Percentiles rank a stretch among this genome's conserved stretches.
These are phyloP conservation scores for Fusarium sp. DNA, from an alignment of 2,329 filamentous ascomycete genomes.

Conservation along the genomic window DNA sequence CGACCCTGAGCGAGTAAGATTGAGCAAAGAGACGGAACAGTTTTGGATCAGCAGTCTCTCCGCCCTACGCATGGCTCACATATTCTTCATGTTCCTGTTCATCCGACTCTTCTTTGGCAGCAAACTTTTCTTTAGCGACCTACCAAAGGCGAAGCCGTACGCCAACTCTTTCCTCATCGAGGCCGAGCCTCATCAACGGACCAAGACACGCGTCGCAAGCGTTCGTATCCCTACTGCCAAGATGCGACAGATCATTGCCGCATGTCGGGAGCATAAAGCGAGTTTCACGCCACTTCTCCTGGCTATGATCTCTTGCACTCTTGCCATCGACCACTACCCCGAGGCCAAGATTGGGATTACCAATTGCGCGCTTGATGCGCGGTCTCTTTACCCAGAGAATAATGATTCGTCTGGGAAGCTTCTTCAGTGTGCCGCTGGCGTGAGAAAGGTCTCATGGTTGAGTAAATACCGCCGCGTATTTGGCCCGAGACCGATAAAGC, in stretches of 20 bases:
- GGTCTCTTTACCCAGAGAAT: background rate
- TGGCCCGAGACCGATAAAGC: background rate
- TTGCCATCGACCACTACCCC: constrained; percentile 36
- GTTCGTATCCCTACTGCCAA: constrained; percentile 18
- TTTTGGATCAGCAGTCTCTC: constrained; percentile 14
- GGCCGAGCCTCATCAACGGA: constrained; percentile 9
- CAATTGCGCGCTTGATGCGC: constrained; percentile 23
- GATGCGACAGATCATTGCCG: constrained; percentile 16
- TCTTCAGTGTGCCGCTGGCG: constrained; percentile 4
- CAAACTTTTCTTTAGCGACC: constrained; percentile 9
- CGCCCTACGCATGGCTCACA: background rate
- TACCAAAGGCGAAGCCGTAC: constrained; percentile 8
- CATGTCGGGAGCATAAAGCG: constrained; percentile 32
- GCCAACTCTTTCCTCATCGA: background rate
- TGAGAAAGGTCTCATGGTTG: constrained; percentile 12
- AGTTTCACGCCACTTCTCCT: constrained; percentile 40
- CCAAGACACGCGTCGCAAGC: constrained; percentile 8
- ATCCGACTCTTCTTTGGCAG: constrained; percentile 12
- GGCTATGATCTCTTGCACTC: constrained; percentile 15
- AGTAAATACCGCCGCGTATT: constrained; percentile 4
- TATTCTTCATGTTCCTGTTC: constrained; percentile 9
- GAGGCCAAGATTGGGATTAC: constrained; percentile 33
- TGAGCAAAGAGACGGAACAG: constrained; percentile 10
- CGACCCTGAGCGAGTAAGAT: constrained; percentile 1
- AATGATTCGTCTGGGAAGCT: constrained; percentile 2